Evolutionary conservation across 306 rosid genomes (phyloP).

Genomic region (Dicorynia guianensis): DNA sequence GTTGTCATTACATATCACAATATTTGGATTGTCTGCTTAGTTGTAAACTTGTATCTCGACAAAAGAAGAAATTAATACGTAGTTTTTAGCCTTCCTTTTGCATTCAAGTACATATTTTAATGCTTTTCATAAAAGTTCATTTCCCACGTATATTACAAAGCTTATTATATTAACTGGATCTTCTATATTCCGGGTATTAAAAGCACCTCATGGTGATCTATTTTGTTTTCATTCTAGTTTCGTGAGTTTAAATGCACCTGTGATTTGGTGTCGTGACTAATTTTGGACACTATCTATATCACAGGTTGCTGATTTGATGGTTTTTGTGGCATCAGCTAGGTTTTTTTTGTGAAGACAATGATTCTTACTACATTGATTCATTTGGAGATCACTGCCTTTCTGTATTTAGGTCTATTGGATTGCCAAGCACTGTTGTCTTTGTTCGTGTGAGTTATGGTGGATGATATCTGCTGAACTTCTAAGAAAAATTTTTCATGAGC

Average conservation of each 20-base stretch:
- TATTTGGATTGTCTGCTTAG: neutral
- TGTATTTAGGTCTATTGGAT: conserved; percentile 85
- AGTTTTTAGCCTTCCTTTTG: no score
- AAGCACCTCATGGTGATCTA: conserved; percentile 91
- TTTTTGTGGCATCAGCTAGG: conserved; percentile 79
- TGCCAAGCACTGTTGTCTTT: conserved; percentile 89
- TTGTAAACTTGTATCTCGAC: no score
- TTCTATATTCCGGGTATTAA: conserved; percentile 60
- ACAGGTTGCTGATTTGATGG: conserved; percentile 92
- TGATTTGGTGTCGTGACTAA: conserved; percentile 29
- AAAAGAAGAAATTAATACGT: no score
- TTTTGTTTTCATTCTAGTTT: neutral
- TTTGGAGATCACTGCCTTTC: conserved; percentile 96
- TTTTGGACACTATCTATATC: conserved; percentile 21
- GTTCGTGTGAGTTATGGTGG: conserved; percentile 72
- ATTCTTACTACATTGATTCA: conserved; percentile 73
- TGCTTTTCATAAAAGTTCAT: neutral
- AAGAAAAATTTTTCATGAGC: neutral
- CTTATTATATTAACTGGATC: conserved; percentile 21
- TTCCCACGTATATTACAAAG: conserved; percentile 1
- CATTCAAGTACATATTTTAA: no score
- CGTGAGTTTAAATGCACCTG: neutral
- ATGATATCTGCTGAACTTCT: conserved; percentile 19
- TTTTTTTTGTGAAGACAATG: conserved; percentile 58
- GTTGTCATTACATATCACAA: neutral